Conservation (phyloP, 192 early-diverging fungal genomes). For the Gryganskiella cystojenkinii region DNA sequence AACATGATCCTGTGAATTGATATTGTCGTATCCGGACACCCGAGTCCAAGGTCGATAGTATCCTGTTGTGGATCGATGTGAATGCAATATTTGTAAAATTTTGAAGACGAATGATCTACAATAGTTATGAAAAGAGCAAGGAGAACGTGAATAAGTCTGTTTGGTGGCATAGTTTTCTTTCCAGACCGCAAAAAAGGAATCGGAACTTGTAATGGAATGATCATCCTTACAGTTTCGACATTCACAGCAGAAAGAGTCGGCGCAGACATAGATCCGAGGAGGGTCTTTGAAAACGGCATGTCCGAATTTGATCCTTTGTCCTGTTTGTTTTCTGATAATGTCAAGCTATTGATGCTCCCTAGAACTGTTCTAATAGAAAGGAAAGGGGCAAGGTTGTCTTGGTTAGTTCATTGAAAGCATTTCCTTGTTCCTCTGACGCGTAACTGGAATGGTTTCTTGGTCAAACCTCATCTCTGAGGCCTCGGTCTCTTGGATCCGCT, state of each 20-base stretch:
- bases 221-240: no score
- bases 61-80: conserved; percentile 24
- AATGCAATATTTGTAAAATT: conserved; percentile 35
- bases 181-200: no score
- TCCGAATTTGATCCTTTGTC: not conserved
- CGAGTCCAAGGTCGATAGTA: conserved; percentile 9
- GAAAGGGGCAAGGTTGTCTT: no score
- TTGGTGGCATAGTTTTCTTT: no score
- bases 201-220: no score
- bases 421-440: no score
- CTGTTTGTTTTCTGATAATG: not conserved
- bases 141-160: no score
- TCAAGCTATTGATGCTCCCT: conserved; percentile 26
- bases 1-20: conserved; percentile 20
- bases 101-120: conserved; percentile 26
- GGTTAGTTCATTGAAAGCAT: no score
- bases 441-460: not conserved
- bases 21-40: conserved; percentile 13
- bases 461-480: conserved; percentile 40
- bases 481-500: conserved; percentile 33
- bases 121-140: no score
- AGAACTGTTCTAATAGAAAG: conserved; percentile 20
- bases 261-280: conserved; percentile 3
- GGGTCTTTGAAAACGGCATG: not conserved
- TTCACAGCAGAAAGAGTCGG: conserved; percentile 7